These are phyloP conservation scores for Talaromyces sp. DNA, from an alignment of 2,329 filamentous ascomycete genomes.

Conservation along the genomic window DNA sequence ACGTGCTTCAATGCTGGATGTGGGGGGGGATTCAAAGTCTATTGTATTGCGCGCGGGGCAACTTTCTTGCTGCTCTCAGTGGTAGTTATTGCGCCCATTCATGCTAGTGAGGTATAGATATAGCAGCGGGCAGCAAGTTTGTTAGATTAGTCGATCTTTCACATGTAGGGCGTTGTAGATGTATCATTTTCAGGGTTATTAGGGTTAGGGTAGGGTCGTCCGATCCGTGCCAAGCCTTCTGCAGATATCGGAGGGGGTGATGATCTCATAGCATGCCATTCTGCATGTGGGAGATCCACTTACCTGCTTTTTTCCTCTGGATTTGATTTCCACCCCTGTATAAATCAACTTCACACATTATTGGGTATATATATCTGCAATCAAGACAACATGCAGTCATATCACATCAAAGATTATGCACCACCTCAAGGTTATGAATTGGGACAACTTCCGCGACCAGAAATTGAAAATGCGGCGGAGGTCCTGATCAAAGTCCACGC, in stretches of 20 bases:
- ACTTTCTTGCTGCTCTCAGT: neutral
- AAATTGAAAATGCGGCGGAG: constrained; percentile 20
- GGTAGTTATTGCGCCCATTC: neutral
- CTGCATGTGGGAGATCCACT: neutral
- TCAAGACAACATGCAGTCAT: constrained; percentile 21
- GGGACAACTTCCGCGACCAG: constrained; percentile 18
- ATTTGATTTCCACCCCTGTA: too few species aligned
- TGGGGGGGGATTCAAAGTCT: neutral
- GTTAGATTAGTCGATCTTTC: neutral
- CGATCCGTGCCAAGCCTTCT: neutral
- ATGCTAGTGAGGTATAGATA: neutral
- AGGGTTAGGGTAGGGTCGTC: neutral
- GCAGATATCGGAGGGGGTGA: neutral
- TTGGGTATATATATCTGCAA: neutral
- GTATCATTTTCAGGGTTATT: neutral
- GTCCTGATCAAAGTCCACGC: constrained; percentile 36
- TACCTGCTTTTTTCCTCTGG: neutral
- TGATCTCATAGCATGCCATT: neutral
- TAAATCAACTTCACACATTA: neutral
- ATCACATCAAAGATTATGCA: constrained; percentile 19
- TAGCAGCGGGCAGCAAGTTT: neutral
- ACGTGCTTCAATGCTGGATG: neutral
- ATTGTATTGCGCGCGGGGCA: neutral
- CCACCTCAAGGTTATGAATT: constrained; percentile 24
- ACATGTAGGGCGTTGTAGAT: neutral